A percentile compares a stretch with the other conserved stretches of the same genome.
Evolutionary conservation across 495 filamentous ascomycete species (phyloP).

Genomic region (Penicillium psychrofluorescens): DNA sequence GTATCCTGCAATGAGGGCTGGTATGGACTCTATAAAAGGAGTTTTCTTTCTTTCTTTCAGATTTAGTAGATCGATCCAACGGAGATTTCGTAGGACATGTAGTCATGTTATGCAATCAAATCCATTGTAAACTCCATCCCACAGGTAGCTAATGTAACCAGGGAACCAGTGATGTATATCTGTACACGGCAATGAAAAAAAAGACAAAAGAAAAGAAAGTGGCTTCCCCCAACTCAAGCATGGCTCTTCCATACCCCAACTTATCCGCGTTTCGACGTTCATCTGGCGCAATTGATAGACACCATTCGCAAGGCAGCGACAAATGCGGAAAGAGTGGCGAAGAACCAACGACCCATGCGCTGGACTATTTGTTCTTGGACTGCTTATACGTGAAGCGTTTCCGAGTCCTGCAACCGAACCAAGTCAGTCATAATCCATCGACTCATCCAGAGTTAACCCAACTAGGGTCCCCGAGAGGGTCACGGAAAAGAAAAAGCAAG

Average conservation of each 20-base stretch:
- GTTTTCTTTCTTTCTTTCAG: conserved; percentile 4
- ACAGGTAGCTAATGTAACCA: conserved; percentile 20
- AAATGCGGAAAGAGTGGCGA: no score
- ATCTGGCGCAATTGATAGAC: no score
- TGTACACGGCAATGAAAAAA: conserved; percentile 21
- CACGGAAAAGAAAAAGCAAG: not conserved
- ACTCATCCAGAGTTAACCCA: no score
- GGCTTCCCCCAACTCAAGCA: not conserved
- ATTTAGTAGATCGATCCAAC: no score
- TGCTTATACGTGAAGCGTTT: conserved; percentile 77
- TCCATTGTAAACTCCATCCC: conserved; percentile 22
- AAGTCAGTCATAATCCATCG: not conserved
- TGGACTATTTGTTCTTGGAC: conserved; percentile 64
- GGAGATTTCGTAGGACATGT: not conserved
- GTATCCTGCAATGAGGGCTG: conserved; percentile 4
- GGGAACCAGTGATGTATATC: conserved; percentile 17
- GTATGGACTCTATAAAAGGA: conserved; percentile 16
- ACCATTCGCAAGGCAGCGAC: no score
- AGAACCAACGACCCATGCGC: not conserved
- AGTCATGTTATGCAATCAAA: conserved; percentile 9
- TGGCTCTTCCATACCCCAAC: not conserved
- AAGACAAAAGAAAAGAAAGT: conserved; percentile 1
- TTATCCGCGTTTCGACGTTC: no score
- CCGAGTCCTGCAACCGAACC: conserved; percentile 49
- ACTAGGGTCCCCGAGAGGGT: no score